Evolutionary conservation across 2,329 filamentous ascomycete genomes (phyloP), one percentile per base, ranked within the genome.

Genomic region (Leptographium wingfieldii): DNA sequence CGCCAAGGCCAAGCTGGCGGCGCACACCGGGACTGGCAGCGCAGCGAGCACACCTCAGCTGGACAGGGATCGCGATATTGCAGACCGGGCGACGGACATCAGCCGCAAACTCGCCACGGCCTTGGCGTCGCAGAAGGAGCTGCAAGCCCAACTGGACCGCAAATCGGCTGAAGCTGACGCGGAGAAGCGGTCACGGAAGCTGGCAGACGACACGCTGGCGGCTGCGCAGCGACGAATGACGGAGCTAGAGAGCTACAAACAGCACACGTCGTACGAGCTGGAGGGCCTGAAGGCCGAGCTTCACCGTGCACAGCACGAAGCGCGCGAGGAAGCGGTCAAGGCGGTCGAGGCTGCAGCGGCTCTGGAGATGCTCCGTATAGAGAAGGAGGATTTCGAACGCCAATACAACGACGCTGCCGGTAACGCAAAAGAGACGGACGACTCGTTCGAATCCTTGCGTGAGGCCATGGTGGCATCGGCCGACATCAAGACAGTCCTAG

Each of bases 1-100:
- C 72, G 90, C 92, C 40, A 96, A 95, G 69, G 91, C 95, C 3
- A 96, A 90, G 69, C 77, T 96, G 57, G 92, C 92, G 35, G 92
- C 91, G 9, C 87, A 91, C 64, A 67, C 72, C 3, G 85, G 81
- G 46, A 43, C 11, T 27, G 80, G 84, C 59, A 90, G 86, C 66
- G 80, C 84, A 57, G 77, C 77, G 51, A 79, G 78, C 67, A 80
- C 83, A 49, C 74, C 86, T 60, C 78, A 84, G 68, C 71, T 82
- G 3, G 84, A 84, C 54, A 78, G 71, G 16, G 81, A 82, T 56
- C 77, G 83, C 46, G 86, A 88, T 57, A 73, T 74, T 3, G 80
- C 80, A 16, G 85, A 88, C 57, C 84, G 89, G 33, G 80, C 83
- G 7, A 81, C 81, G 11, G 92, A 96, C 62, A 82, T 96, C 63